Percentiles rank a stretch among this genome's conserved stretches.
Conservation (phyloP, 2,329 filamentous ascomycete species). For the Hawksworthiomyces lignivorus region DNA sequence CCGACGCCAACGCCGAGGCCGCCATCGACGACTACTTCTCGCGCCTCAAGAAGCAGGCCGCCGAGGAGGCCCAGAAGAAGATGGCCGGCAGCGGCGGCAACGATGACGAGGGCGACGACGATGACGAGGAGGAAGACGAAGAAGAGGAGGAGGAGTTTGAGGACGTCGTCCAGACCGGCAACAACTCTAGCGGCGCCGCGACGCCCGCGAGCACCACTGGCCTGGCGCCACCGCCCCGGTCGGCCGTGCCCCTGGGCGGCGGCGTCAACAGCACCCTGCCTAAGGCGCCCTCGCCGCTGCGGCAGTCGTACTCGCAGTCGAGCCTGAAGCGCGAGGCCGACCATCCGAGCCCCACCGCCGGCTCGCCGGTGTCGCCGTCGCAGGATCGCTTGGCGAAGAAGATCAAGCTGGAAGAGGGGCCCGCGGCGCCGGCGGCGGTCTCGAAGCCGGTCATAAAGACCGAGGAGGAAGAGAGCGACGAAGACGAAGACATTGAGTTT, state of each 20-base stretch:
- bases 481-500: conserved; percentile 48
- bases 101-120: conserved; percentile 35
- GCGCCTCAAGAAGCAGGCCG: conserved; percentile 54
- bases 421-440: conserved; percentile 1
- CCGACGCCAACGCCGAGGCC: conserved; percentile 45
- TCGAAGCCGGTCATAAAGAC: conserved; percentile 18
- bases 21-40: conserved; percentile 62
- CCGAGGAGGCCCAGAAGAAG: conserved; percentile 43
- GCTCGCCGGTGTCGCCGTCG: conserved; percentile 11
- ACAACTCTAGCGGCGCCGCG: conserved; percentile 22
- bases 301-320: conserved; percentile 20
- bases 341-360: conserved; percentile 16
- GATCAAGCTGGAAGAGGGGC: conserved; percentile 48
- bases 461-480: conserved; percentile 38
- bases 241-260: not conserved
- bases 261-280: conserved; percentile 7
- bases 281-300: conserved; percentile 19
- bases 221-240: conserved; percentile 15
- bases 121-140: conserved; percentile 35
- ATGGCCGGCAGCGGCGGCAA: conserved; percentile 40
- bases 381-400: conserved; percentile 50
- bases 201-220: conserved; percentile 22
- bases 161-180: conserved; percentile 37
- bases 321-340: conserved; percentile 27
- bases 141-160: conserved; percentile 42